Conservation (phyloP, 306 rosid genomes). For the Malus sylvestris region DNA sequence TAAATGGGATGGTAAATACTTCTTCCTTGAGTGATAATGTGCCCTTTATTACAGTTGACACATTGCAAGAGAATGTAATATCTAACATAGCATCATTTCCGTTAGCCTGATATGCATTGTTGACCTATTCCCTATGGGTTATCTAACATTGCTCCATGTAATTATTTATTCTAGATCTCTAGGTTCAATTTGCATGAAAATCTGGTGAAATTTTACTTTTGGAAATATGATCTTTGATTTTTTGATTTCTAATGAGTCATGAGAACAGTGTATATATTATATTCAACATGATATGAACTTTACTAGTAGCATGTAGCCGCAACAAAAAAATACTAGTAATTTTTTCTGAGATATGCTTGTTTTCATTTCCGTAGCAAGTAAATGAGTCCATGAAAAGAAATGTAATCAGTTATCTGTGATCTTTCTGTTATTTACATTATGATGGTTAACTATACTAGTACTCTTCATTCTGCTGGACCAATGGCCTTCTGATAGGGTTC, state of each 20-base stretch:
- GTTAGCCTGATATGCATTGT: background rate
- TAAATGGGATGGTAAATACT: slow-evolving; percentile 52
- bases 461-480: background rate
- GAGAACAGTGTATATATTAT: background rate
- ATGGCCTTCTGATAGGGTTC: background rate
- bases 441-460: background rate
- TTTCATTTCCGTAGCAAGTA: background rate
- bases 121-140: background rate
- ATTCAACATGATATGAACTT: background rate
- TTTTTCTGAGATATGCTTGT: background rate
- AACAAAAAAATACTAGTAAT: background rate
- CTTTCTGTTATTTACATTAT: background rate
- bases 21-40: background rate
- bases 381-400: background rate
- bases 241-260: background rate
- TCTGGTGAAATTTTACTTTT: background rate
- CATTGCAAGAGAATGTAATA: background rate
- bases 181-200: background rate
- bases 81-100: background rate
- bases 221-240: background rate
- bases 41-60: background rate
- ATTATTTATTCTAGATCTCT: background rate
- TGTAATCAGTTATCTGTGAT: background rate
- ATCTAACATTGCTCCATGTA: background rate
- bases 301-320: too few species aligned